Percentiles rank a stretch among this genome's conserved stretches.
These are phyloP conservation scores for Coemansia sp. DNA, from an alignment of 192 early-diverging fungal genomes.

Conservation along the genomic window DNA sequence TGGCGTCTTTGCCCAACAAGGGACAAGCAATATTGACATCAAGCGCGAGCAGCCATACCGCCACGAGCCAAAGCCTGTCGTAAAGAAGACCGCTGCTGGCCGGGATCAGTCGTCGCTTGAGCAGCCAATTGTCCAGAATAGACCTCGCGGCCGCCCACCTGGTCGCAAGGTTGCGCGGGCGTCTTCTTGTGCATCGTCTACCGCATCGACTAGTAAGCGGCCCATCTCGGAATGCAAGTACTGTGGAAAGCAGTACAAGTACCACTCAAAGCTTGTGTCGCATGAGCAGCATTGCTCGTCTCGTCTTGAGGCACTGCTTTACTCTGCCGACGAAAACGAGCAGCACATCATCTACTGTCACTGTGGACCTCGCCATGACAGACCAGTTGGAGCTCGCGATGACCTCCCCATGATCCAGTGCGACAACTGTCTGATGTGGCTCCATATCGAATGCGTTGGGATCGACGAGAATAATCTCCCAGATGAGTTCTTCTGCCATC, in stretches of 20 bases:
- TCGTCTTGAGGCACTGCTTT: slow-evolving; percentile 55
- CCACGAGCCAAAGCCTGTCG: slow-evolving; percentile 14
- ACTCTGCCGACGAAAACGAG: slow-evolving; percentile 52
- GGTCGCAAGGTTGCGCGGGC: slow-evolving; percentile 16
- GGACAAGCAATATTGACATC: slow-evolving; percentile 12
- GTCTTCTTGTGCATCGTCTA: background rate
- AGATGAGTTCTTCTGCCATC: slow-evolving; percentile 67
- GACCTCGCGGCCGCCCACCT: slow-evolving; percentile 15
- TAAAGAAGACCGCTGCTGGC: slow-evolving; percentile 20
- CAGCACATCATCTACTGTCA: slow-evolving; percentile 57
- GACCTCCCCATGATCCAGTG: slow-evolving; percentile 72
- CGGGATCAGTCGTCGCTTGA: slow-evolving; percentile 39
- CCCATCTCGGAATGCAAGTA: slow-evolving; percentile 59
- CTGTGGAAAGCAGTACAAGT: slow-evolving; percentile 67
- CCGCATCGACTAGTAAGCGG: slow-evolving; percentile 14
- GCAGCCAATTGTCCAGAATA: slow-evolving; percentile 30
- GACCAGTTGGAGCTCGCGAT: slow-evolving; percentile 41
- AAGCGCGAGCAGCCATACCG: slow-evolving; percentile 26
- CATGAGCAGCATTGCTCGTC: slow-evolving; percentile 63
- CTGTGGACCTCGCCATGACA: slow-evolving; percentile 51
- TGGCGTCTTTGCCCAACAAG: slow-evolving; percentile 33
- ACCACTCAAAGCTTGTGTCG: slow-evolving; percentile 60
- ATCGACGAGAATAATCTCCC: slow-evolving; percentile 61
- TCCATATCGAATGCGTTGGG: slow-evolving; percentile 70
- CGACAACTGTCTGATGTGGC: slow-evolving; percentile 70